Conservation (phyloP, 2,329 filamentous ascomycete genomes). For the Aureobasidium pullulans region DNA sequence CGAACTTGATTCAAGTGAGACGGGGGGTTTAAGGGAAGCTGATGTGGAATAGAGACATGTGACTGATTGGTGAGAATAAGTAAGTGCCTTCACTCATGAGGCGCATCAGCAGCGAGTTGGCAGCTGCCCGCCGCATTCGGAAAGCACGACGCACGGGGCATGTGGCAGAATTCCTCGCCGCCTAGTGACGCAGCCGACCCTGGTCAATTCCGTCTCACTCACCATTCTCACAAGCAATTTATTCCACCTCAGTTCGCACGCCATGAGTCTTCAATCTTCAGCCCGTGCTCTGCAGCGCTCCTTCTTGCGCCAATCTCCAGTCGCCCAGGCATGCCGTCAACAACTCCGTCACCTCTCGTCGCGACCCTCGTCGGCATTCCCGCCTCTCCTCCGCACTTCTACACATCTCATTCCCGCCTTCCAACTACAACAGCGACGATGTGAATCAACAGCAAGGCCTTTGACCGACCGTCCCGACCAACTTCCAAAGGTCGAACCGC, state of each 20-base stretch:
- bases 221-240: too few relatives aligned
- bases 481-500: constrained; percentile 18
- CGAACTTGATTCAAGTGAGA: background rate
- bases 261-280: background rate
- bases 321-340: background rate
- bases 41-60: background rate
- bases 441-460: constrained; percentile 17
- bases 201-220: background rate
- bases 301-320: background rate
- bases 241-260: background rate
- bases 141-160: constrained; percentile 1
- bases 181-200: background rate
- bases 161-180: constrained; percentile 8
- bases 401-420: constrained; percentile 13
- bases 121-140: constrained; percentile 3
- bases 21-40: background rate
- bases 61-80: background rate
- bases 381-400: constrained; percentile 16
- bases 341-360: constrained; percentile 4
- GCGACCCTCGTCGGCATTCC: constrained; percentile 9
- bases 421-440: constrained; percentile 21
- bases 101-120: background rate
- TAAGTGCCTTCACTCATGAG: too few relatives aligned
- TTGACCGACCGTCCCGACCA: constrained; percentile 25
- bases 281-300: background rate